Conservation (phyloP, 495 filamentous ascomycete species). For the Aspergillus olivimuriae region DNA sequence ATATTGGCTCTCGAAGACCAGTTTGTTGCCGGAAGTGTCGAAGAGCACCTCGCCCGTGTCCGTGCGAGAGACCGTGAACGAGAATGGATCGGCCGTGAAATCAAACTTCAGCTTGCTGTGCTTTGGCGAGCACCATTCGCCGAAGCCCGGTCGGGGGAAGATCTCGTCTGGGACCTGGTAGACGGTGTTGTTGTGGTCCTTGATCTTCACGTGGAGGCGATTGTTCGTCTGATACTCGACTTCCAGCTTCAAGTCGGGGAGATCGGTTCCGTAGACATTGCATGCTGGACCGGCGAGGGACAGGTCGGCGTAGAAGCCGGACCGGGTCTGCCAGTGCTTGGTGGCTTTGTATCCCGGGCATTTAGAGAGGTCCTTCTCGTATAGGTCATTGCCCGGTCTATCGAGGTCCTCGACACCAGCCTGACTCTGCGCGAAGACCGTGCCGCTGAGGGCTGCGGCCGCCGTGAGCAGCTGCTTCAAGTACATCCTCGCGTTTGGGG, state of each 20-base stretch:
- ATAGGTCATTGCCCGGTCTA: constrained; percentile 14
- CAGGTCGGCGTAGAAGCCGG: background rate
- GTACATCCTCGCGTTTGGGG: constrained; percentile 8
- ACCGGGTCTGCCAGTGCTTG: background rate
- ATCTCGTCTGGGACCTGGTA: background rate
- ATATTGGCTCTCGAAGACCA: background rate
- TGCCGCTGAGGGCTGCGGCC: constrained; percentile 9
- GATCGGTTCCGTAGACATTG: background rate
- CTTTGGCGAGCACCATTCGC: background rate
- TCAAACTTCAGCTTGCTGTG: background rate
- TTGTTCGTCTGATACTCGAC: background rate
- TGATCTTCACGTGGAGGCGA: background rate
- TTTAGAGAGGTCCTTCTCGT: constrained; percentile 15
- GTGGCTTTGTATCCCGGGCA: constrained; percentile 5
- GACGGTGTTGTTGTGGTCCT: background rate
- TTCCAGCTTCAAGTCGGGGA: background rate
- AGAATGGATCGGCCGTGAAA: background rate
- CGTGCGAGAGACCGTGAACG: background rate
- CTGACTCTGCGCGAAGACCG: constrained; percentile 14
- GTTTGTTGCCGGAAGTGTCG: background rate
- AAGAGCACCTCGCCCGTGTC: background rate
- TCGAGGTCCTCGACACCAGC: constrained; percentile 12
- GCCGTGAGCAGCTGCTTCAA: constrained; percentile 10
- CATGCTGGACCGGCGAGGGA: background rate
- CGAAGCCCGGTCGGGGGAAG: background rate